Percentiles rank a stretch among this genome's conserved stretches.
Evolutionary conservation across 148 eudicot species (phyloP).

Genomic region (Diospyros kaki): DNA sequence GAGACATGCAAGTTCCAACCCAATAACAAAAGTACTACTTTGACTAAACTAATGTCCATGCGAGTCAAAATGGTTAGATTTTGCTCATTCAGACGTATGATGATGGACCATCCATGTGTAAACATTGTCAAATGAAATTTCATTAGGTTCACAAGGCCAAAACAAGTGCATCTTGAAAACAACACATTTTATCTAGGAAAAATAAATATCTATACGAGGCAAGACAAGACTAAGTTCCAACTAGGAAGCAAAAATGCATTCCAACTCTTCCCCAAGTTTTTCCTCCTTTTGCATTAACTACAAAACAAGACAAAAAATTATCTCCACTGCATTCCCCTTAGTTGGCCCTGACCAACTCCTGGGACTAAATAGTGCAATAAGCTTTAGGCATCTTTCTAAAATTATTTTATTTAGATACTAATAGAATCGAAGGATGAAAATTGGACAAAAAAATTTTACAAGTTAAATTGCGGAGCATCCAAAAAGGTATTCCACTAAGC

Average conservation of each 20-base stretch:
- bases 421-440: too few relatives aligned
- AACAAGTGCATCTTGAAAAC: not conserved
- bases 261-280: too few relatives aligned
- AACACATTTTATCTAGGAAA: not conserved
- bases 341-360: not conserved
- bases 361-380: too few relatives aligned
- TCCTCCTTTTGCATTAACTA: slow-evolving; percentile 1
- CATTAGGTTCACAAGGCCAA: not conserved
- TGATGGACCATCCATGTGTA: not conserved
- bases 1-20: not conserved
- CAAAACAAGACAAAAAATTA: not conserved
- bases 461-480: too few relatives aligned
- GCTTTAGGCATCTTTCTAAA: too few relatives aligned
- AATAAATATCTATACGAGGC: not conserved
- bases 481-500: not conserved
- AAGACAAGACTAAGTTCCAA: not conserved
- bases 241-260: too few relatives aligned
- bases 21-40: not conserved
- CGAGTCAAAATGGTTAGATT: not conserved
- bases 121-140: not conserved
- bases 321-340: too few relatives aligned
- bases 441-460: too few relatives aligned
- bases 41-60: not conserved
- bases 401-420: too few relatives aligned
- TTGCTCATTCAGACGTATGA: not conserved